Evolutionary conservation across 2,329 filamentous ascomycete species (phyloP), one percentile per base, ranked within the genome.

Genomic region (Neopestalotiopsis rosae): DNA sequence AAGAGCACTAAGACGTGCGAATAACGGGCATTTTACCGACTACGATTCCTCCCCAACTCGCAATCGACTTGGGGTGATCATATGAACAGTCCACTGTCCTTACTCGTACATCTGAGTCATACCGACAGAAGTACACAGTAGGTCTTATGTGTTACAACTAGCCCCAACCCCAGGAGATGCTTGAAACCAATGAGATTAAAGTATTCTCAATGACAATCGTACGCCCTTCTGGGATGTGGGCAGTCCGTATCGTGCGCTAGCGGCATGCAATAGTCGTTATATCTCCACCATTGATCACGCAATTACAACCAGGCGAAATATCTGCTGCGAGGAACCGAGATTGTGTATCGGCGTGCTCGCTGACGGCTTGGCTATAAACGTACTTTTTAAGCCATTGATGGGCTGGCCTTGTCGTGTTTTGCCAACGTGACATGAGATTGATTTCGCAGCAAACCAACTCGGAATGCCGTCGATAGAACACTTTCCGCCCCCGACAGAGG

Each of bases 261-360:
- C 32, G 30, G 30, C 59, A 62, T 40, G 34, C 34, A 34, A 62
- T 62, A 38, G 32, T 62, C 59, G 34, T 62, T 62, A 40, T 34
- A 62, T 38, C 59, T 62, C 59, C 59, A 62, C 59, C 59, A 62
- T 32, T n/a, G 59, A 62, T 62, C 59, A 62, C 59, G 59, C 59
- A 62, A 62, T 62, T 20, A 42, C n/a, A 10, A 38, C 59, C 30
- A 62, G 20, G 45, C 30, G 59, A 62, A 62, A 62, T 30, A 62
- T 62, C 32, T 62, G 32, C 59, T n/a, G 6, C 9, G 13, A 34
- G 20, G n/a, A 7, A 62, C 5, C 17, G 9, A 40, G 13, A 59
- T 28, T 28, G 24, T 61, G 30, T 4, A 7, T 34, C 32, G 59
- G n/a, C 59, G 59, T 62, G 1, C 17, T 30, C n/a, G 57, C 57